Evolutionary conservation across 805 yeast species (phyloP), one percentile per base, ranked within the genome.

Genomic region (Starmera caribaea): DNA sequence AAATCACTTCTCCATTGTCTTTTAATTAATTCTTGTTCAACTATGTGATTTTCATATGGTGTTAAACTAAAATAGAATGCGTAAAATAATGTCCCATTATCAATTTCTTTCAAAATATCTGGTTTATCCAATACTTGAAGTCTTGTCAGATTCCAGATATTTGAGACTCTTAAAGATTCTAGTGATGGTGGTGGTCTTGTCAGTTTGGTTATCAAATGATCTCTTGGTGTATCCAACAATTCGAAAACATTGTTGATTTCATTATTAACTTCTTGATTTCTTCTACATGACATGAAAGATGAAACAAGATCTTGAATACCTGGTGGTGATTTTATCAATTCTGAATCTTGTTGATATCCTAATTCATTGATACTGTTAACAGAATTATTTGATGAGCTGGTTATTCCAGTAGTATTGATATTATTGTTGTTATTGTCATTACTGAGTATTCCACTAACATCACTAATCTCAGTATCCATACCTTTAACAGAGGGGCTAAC

Each of bases 1-100:
- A 71, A 73, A 59, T 83, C 84, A 55, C 72, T 74, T 38, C 76
- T 68, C 98, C 98, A 90, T 33, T 88, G 84, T 50, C 96, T 73
- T 45, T 70, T 69, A 44, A 65, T 55, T 44, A 90, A 69, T 62
- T 92, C 97, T 49, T 75, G 69, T 5, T 95, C 88, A 1, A 96
- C 84, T 38, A 79, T 62, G 45, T 68, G 73, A 53, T 81, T 87
- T 49, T 80, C 80, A 52, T 78, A 79, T 11, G 82, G 70, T 16
- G 83, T 83, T 50, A 76, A 79, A 37, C 66, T 62, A 45, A 85
- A 92, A 63, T 92, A 92, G 63, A 88, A 92, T 33, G 89, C 83
- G 66, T 86, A 92, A 51, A 90, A 90, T 49, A 92, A 63, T 4
- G 96, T 85, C 54, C 84, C 96, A 30, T 78, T 69, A 51, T 84